phyloP scores from a whole-genome alignment of 208 protist species.

The Crithidia sp. region DNA sequence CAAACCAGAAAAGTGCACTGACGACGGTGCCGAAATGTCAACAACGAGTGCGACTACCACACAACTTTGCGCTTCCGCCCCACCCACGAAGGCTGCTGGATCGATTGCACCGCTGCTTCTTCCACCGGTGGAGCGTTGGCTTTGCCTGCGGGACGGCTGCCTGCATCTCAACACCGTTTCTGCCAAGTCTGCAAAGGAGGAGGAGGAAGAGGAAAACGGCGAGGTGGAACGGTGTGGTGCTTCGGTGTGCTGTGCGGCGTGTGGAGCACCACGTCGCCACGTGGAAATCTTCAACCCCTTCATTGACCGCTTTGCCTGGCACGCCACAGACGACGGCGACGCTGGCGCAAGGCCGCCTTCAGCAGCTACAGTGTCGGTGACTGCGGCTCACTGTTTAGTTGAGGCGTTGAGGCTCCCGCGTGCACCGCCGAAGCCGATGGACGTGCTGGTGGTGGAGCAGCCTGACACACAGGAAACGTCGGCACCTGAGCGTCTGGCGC shows the following conservation, averaged over 20 bases:
- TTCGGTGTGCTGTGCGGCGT: conserved; percentile 25
- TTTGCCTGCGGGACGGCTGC: conserved; percentile 70
- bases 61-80: no score
- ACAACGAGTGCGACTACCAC: no score
- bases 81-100: not conserved
- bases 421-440: not conserved
- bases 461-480: not conserved
- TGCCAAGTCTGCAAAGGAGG: not conserved
- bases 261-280: conserved; percentile 18
- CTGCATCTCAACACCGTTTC: conserved; percentile 44
- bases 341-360: not conserved
- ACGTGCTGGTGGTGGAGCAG: not conserved
- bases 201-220: not conserved
- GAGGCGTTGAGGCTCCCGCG: not conserved
- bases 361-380: not conserved
- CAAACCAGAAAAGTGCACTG: no score
- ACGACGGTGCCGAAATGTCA: no score
- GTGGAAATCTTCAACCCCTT: conserved; percentile 22
- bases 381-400: not conserved
- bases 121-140: conserved; percentile 35
- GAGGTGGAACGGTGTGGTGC: no score
- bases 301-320: conserved; percentile 18
- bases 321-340: not conserved
- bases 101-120: conserved; percentile 6
- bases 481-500: not conserved